These are phyloP conservation scores for Pycnococcus provasolii DNA, from an alignment of 139 green algal species.

Conservation along the genomic window DNA sequence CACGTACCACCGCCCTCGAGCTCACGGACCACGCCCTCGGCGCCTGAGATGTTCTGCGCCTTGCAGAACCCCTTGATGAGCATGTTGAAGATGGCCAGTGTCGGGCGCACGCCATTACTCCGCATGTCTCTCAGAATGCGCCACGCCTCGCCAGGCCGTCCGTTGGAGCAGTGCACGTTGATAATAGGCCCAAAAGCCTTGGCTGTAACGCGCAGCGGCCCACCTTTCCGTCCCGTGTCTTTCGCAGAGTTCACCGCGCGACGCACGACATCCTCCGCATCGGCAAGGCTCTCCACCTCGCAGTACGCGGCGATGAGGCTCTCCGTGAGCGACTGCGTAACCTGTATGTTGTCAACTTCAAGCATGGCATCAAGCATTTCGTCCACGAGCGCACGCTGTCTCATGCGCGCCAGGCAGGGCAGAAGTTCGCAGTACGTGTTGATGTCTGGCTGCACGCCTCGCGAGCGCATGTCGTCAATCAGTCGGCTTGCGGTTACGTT, in stretches of 20 bases:
- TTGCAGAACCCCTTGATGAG: slow-evolving; percentile 7
- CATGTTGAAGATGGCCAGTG: slow-evolving; percentile 16
- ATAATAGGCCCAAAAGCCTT: not conserved
- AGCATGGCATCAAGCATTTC: not conserved
- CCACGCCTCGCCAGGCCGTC: not conserved
- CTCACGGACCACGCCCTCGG: slow-evolving; percentile 16
- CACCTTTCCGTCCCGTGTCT: not conserved
- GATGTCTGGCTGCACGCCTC: too few relatives aligned
- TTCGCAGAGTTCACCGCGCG: not conserved
- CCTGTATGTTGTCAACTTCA: slow-evolving; percentile 16
- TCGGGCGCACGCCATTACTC: slow-evolving; percentile 6
- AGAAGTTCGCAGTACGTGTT: too few relatives aligned
- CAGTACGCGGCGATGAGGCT: not conserved
- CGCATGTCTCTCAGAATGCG: slow-evolving; percentile 8
- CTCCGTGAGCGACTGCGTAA: too few relatives aligned
- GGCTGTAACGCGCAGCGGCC: not conserved
- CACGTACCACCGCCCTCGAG: slow-evolving; percentile 9
- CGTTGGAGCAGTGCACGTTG: slow-evolving; percentile 10
- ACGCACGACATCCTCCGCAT: not conserved
- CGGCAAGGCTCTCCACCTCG: not conserved
- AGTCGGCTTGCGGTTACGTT: too few relatives aligned
- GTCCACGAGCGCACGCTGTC: too few relatives aligned
- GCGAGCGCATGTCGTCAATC: too few relatives aligned
- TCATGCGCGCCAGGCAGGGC: too few relatives aligned
- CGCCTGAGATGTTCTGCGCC: not conserved